Evolutionary conservation across 2,329 filamentous ascomycete genomes (phyloP).

Genomic region (Pezicula rhizophila): DNA sequence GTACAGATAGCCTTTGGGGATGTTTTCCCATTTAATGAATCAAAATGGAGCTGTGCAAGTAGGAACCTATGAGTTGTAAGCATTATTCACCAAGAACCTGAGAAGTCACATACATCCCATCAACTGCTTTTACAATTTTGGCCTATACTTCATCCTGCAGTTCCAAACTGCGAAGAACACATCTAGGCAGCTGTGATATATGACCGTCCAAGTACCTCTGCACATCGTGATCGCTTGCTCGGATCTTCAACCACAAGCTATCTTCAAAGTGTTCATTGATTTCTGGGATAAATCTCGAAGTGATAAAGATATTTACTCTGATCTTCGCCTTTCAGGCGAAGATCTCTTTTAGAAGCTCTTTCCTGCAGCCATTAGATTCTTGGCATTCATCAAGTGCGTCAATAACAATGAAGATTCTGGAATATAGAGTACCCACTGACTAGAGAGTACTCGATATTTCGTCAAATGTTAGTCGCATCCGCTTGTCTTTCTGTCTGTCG

Average conservation of each 20-base stretch:
- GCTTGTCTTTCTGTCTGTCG: constrained; percentile 12
- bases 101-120: constrained; percentile 25
- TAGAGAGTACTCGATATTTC: constrained; percentile 18
- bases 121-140: constrained; percentile 14
- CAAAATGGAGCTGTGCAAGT: constrained; percentile 31
- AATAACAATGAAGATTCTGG: constrained; percentile 14
- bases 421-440: constrained; percentile 12
- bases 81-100: neutral
- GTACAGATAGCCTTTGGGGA: constrained; percentile 28
- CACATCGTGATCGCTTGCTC: constrained; percentile 26
- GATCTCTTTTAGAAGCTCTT: constrained; percentile 23
- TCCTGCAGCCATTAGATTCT: constrained; percentile 3
- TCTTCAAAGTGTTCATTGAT: constrained; percentile 17
- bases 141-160: constrained; percentile 17
- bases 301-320: constrained; percentile 23
- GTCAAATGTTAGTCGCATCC: constrained; percentile 17
- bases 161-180: constrained; percentile 6
- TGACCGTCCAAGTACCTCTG: constrained; percentile 19
- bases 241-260: constrained; percentile 21
- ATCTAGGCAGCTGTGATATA: constrained; percentile 14
- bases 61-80: constrained; percentile 8
- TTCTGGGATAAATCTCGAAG: constrained; percentile 25
- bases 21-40: constrained; percentile 27
- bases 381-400: constrained; percentile 17
- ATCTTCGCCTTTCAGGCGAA: constrained; percentile 13